Evolutionary conservation across 257 asterid genomes (phyloP), one percentile per base, ranked within the genome.

Genomic region (Gentiana dahurica): DNA sequence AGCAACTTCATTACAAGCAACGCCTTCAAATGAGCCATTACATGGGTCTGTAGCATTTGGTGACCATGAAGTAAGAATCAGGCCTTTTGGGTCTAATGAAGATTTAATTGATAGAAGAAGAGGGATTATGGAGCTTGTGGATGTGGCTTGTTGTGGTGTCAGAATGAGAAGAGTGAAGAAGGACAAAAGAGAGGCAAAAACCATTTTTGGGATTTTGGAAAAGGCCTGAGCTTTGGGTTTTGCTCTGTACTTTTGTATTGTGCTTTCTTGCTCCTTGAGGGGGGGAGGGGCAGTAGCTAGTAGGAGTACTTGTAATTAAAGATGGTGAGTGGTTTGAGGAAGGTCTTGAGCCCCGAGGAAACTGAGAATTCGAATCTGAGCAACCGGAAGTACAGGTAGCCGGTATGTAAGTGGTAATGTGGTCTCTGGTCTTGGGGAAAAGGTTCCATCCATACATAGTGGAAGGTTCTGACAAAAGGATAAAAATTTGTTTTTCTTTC

Each of bases 31-130:
- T 2, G 76, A 73, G 49, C 55, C 86, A 63, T 56, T 67, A 77
- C 98, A 92, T 36, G 91, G 91, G 62, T 81, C 76, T 57, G 79
- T 73, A 1, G 75, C 79, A 52, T 75, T 75, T 41, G 69, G 33
- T 11, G 91, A 83, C 99, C 99, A 92, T 15, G 97, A 83, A 13
- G 88, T 59, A 6, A 92, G 89, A 55, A 88, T 34, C 46, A 59
- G 73, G 70, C 68, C 71, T 11, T 63, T 51, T 45, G 97, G 99
- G 91, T 92, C 99, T 34, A 92, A 62, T 24, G 94, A 83, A 45
- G 84, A 63, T 65, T 86, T 92, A 65, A 92, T 80, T 51, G 76
- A 47, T 73, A 88, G 72, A 37, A 92, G 83, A 35, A 79, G 78
- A 36, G 94, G 80, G 32, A 81, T 8, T 33, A 83, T 24, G 8